Base-by-base conservation (phyloP, 768 basidiomycete genomes). In the Boletus edulis region DNA sequence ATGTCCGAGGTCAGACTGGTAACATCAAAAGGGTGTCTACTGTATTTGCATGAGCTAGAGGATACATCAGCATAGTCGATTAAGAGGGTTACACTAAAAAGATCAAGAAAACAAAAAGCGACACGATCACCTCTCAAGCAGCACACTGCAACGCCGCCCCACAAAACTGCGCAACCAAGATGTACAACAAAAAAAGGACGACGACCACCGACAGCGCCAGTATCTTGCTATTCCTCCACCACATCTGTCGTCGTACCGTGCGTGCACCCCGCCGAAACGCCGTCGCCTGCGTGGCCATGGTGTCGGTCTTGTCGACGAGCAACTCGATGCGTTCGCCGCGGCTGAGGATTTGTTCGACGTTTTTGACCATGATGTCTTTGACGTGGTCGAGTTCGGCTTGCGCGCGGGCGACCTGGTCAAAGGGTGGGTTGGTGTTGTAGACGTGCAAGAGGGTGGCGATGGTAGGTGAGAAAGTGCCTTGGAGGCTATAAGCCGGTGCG, bases 341-440 rank as follows among this genome's bases (percentile, higher is more conserved):
- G 50, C 84, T 88, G 40, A 99, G 82, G 59, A 98, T 96, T 70
- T 94, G 91, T 73, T 98, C 94, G 59, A 98, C 95, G 69, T 98
- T 98, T 72, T 98, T 91, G 48, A 98, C 95, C 94, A 97, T 96
- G 73, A 97, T 92, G 64, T 94, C 88, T 70, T 97, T 98, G 45
- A 97, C 91, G 61, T 92, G 90, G 56, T 85, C 84, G 40, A 94
- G 79, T 70, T 98, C 94, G 5, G 82, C 81, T 67, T 94, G 94
- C 6, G 96, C 96, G 58, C 92, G 89, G 18, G 87, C 76, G 53
- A 98, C 83, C 58, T 95, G 93, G 69, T 99, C 97, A 9, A 79
- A 72, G 37, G 92, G 94, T 15, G 95, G 94, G 10, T 84, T 74
- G 31, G 92, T 94, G 66, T 93, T 94, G 77, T 91, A 99, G 46